phyloP scores from a whole-genome alignment of 495 filamentous ascomycete genomes.

The Neurospora sp. region DNA sequence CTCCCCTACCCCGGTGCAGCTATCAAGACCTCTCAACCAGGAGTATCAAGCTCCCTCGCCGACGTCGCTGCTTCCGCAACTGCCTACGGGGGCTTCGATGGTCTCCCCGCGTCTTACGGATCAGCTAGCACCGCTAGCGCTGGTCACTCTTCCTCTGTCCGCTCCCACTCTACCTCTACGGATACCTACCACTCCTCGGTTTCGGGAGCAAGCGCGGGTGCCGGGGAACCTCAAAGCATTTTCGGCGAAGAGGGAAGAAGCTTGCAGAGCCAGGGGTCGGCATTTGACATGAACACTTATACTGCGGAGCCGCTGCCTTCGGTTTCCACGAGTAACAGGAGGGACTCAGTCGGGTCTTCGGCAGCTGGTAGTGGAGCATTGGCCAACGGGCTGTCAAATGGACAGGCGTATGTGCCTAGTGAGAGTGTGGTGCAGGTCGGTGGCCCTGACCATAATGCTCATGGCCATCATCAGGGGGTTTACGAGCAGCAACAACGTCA shows the following conservation, averaged over 20 bases:
- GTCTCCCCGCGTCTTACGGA: conserved; percentile 2
- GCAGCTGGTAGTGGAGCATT: conserved; percentile 1
- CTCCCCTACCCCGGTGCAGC: conserved; percentile 16
- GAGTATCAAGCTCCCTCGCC: conserved; percentile 13
- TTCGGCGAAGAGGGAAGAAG: conserved; percentile 14
- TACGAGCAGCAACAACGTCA: neutral
- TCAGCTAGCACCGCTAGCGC: neutral
- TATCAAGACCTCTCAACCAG: conserved; percentile 7
- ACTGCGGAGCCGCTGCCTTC: conserved; percentile 8
- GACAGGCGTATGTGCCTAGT: conserved; percentile 17
- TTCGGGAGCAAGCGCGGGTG: conserved; percentile 4
- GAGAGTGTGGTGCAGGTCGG: conserved; percentile 1
- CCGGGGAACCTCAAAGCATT: conserved; percentile 5
- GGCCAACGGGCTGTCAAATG: conserved; percentile 11
- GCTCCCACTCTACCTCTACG: conserved; percentile 2
- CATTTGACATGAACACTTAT: conserved; percentile 13
- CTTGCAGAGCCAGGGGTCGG: conserved; percentile 11
- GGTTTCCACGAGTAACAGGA: neutral
- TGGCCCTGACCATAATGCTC: neutral
- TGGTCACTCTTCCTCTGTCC: conserved; percentile 5
- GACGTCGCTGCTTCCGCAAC: conserved; percentile 13
- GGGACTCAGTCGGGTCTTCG: conserved; percentile 8
- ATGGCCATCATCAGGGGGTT: neutral
- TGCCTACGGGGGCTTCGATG: conserved; percentile 6
- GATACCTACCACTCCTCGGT: conserved; percentile 7